phyloP scores from a whole-genome alignment of 805 yeast species.

The Wickerhamomyces alni region DNA sequence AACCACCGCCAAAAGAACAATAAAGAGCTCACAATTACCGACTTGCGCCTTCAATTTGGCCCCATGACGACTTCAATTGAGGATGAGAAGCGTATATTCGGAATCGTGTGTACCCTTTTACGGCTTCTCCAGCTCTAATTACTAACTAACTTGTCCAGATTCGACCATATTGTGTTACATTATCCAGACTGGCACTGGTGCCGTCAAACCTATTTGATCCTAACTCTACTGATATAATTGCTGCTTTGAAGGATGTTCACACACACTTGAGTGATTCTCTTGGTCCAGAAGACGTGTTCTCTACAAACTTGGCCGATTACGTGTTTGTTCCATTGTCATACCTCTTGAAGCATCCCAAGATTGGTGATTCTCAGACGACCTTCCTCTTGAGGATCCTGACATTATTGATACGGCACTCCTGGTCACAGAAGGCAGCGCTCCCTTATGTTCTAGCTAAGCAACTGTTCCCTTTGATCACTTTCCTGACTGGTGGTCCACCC shows the following conservation, averaged over 20 bases:
- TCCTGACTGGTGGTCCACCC: conserved; percentile 41
- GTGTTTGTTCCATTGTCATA: conserved; percentile 56
- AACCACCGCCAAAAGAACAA: too few relatives aligned
- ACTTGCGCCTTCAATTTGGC: too few relatives aligned
- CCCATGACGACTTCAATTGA: conserved; percentile 8
- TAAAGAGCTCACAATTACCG: too few relatives aligned
- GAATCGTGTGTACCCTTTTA: conserved; percentile 8
- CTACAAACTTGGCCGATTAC: conserved; percentile 49
- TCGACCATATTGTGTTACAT: conserved; percentile 36
- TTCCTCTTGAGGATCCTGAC: conserved; percentile 38
- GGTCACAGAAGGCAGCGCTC: conserved; percentile 35
- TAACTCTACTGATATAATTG: conserved; percentile 25
- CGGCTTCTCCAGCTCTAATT: too few relatives aligned
- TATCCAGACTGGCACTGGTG: conserved; percentile 39
- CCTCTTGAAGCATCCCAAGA: conserved; percentile 40
- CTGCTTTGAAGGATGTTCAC: conserved; percentile 30
- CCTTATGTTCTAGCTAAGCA: conserved; percentile 35
- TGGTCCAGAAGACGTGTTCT: conserved; percentile 14
- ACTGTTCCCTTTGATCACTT: conserved; percentile 40
- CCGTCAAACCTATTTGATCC: conserved; percentile 29
- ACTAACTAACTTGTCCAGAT: too few relatives aligned
- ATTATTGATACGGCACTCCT: conserved; percentile 38
- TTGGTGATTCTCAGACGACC: conserved; percentile 42
- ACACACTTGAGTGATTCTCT: conserved; percentile 14
- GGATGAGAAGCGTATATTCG: conserved; percentile 13